Conservation (phyloP, 163 green algal species). For the Trebouxiophyceae sp. region DNA sequence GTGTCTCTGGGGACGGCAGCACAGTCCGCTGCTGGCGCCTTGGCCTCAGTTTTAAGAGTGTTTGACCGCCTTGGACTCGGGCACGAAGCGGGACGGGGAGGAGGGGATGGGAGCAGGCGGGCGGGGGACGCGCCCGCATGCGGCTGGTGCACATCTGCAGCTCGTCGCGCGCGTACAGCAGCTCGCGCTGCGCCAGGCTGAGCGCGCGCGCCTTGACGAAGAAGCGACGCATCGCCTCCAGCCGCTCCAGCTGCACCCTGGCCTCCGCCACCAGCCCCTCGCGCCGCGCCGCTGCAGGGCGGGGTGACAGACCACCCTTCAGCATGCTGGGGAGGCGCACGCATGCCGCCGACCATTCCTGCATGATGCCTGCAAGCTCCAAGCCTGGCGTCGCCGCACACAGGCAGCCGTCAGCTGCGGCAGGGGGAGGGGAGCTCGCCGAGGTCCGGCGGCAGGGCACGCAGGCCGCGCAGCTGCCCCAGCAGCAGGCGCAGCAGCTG, state of each 20-base stretch:
- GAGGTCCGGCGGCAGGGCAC: slow-evolving; percentile 2
- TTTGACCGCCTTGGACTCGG: too few relatives aligned
- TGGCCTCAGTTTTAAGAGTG: too few relatives aligned
- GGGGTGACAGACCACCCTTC: too few relatives aligned
- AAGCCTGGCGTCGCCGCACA: too few relatives aligned
- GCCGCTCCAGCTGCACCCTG: slow-evolving; percentile 40
- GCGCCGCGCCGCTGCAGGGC: background rate
- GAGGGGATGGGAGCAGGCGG: background rate
- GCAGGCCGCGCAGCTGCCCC: slow-evolving; percentile 6
- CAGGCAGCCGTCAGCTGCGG: too few relatives aligned
- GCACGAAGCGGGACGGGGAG: background rate
- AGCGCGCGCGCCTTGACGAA: slow-evolving; percentile 45
- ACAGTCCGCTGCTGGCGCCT: too few relatives aligned
- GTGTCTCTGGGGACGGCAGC: too few relatives aligned
- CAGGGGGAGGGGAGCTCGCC: too few relatives aligned
- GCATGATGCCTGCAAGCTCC: too few relatives aligned
- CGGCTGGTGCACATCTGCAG: slow-evolving; percentile 71
- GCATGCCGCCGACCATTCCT: too few relatives aligned
- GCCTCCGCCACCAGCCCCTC: slow-evolving; percentile 9
- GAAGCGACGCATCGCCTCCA: slow-evolving; percentile 47
- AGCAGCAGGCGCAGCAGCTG: slow-evolving; percentile 40
- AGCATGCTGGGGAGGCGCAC: too few relatives aligned
- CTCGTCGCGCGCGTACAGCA: slow-evolving; percentile 85
- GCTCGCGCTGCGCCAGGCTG: slow-evolving; percentile 43
- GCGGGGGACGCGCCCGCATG: slow-evolving; percentile 27